Conservation (phyloP, 345 rosid genomes). For the Leavenworthia alabamica region DNA sequence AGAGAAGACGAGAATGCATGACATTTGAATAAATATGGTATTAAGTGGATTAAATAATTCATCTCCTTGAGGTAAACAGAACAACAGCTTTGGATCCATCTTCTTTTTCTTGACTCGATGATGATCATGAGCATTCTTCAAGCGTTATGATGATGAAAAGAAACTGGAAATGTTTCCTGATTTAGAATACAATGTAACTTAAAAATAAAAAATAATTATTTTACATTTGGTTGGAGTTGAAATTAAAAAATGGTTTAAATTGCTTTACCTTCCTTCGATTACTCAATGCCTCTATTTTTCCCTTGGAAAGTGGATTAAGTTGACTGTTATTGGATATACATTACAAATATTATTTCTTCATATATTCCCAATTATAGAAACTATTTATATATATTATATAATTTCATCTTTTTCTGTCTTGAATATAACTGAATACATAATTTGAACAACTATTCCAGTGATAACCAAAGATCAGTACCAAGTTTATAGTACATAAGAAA, state of each 20-base stretch:
- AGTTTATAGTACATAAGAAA: neutral
- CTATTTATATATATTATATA: too few relatives aligned
- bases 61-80: conserved; percentile 32
- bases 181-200: conserved; percentile 7
- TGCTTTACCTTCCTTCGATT: conserved; percentile 16
- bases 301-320: conserved; percentile 11
- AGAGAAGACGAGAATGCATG: conserved; percentile 76
- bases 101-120: conserved; percentile 25
- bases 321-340: conserved; percentile 10
- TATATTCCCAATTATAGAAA: too few relatives aligned
- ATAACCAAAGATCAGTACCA: too few relatives aligned
- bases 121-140: conserved; percentile 31
- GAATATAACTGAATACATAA: too few relatives aligned
- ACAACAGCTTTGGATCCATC: conserved; percentile 33
- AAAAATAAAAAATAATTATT: neutral
- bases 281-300: conserved; percentile 22
- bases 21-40: conserved; percentile 51
- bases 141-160: conserved; percentile 5
- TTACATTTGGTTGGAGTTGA: conserved; percentile 17
- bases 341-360: too few relatives aligned
- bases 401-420: too few relatives aligned
- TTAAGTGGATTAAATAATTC: conserved; percentile 60
- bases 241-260: neutral
- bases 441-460: too few relatives aligned
- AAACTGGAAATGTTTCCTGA: conserved; percentile 6